Evolutionary conservation across 2,329 filamentous ascomycete species (phyloP).

Genomic region (Talaromyces sp.): DNA sequence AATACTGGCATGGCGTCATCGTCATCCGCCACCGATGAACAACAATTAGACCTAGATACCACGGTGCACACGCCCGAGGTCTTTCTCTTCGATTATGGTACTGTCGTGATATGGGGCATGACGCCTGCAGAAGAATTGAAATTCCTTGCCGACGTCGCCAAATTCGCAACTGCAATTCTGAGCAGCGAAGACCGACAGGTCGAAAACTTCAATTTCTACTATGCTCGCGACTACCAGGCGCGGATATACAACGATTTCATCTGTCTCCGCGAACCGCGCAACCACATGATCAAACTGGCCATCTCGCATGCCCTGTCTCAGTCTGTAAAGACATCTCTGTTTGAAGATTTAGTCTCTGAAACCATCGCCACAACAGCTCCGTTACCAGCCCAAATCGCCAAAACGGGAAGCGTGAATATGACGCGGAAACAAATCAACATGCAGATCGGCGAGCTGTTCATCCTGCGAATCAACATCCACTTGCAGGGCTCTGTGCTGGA

Average conservation of each 20-base stretch:
- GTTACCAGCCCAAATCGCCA: slow-evolving; percentile 85
- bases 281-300: slow-evolving; percentile 96
- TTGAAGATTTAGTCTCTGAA: slow-evolving; percentile 89
- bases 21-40: slow-evolving; percentile 23
- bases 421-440: slow-evolving; percentile 93
- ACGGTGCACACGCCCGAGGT: slow-evolving; percentile 88
- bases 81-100: slow-evolving; percentile 95
- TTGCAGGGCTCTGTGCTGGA: slow-evolving; percentile 94
- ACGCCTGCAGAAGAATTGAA: slow-evolving; percentile 79
- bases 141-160: slow-evolving; percentile 88
- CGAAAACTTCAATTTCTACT: slow-evolving; percentile 99
- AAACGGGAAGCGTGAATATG: slow-evolving; percentile 86
- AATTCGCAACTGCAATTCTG: slow-evolving; percentile 89
- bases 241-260: slow-evolving; percentile 99
- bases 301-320: slow-evolving; percentile 95
- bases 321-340: slow-evolving; percentile 95
- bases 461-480: slow-evolving; percentile 95
- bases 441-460: slow-evolving; percentile 98
- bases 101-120: slow-evolving; percentile 99
- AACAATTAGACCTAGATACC: slow-evolving; percentile 69
- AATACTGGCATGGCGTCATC: slow-evolving; percentile 16
- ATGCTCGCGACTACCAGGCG: slow-evolving; percentile 94
- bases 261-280: slow-evolving; percentile 83
- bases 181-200: slow-evolving; percentile 85
- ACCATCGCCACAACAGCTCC: slow-evolving; percentile 92